Evolutionary conservation across 257 asterid genomes (phyloP), one percentile per base, ranked within the genome.

Genomic region (Fraxinus anomala): DNA sequence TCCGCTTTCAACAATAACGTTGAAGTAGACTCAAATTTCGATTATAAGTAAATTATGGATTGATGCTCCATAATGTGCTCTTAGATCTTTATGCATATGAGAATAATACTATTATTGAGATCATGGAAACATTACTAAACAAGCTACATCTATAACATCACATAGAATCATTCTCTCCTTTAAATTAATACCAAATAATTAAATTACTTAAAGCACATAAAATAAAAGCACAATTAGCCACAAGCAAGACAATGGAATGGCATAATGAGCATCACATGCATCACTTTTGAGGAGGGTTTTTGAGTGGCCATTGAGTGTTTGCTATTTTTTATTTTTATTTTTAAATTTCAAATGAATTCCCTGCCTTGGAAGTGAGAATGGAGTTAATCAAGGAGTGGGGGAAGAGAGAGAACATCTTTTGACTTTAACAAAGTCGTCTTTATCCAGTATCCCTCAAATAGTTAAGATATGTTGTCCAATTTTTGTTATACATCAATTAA

Each of bases 231-330:
- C 79, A 80, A 79, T 80, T 83, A 66, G 86, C 85, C 83, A 87
- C 85, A 83, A 76, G 88, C 91, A 87, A 85, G 91, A 87, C 91
- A 72, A 72, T 14, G 75, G 54, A 72, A 51, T 23, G 75, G 39
- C 63, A 72, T 72, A 72, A 40, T 72, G 85, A 78, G 80, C 89
- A 77, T 85, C 97, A 88, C 92, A 89, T 83, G 93, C 88, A 31
- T 80, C 83, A 81, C 89, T 85, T 80, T 37, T 77, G 54, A 39
- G 79, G 63, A 39, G 19, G 79, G 54, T 59, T 72, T 84, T 73
- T 31, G 68, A 40, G 49, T 40, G 49, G 49, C 16, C 49, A 40
- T 40, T 40, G 49, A 70, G 74, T 77, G 70, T 36, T 75, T 76
- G n/a, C 68, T 67, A 12, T 21, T 65, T 3, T 34, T 34, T 5